phyloP scores from a whole-genome alignment of 257 asterid species.

The Cruciata laevipes region DNA sequence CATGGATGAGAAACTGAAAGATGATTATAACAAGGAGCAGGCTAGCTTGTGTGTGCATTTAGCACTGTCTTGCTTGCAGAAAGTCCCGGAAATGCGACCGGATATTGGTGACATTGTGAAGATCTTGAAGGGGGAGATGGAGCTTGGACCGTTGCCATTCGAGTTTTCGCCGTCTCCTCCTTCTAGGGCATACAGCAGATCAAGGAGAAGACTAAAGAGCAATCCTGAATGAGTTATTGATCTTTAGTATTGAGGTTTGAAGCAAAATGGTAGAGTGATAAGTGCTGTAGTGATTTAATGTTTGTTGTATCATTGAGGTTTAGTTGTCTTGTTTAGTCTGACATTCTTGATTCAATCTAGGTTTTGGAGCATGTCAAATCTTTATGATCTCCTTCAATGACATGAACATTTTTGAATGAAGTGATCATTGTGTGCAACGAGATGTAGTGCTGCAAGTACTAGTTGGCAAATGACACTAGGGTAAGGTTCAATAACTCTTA shows the following conservation, averaged over 20 bases:
- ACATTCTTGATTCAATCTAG: background rate
- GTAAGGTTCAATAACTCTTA: too few species aligned
- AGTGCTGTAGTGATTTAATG: too few species aligned
- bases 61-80: constrained; percentile 88
- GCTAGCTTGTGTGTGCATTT: constrained; percentile 71
- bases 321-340: background rate
- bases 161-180: constrained; percentile 96
- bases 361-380: background rate
- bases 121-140: constrained; percentile 79
- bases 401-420: too few species aligned
- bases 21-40: constrained; percentile 51
- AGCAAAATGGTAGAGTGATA: background rate
- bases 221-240: constrained; percentile 24
- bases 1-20: constrained; percentile 60
- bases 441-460: too few species aligned
- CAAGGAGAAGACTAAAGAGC: constrained; percentile 49
- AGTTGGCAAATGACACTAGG: too few species aligned
- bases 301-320: constrained; percentile 3
- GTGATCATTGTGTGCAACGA: too few species aligned
- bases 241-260: too few species aligned
- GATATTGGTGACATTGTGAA: constrained; percentile 66
- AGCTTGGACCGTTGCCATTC: constrained; percentile 54
- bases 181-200: constrained; percentile 39
- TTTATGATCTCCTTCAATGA: background rate
- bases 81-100: constrained; percentile 80